Evolutionary conservation across 1,284 basidiomycete genomes (phyloP), one percentile per base, ranked within the genome.

Genomic region (Sutorius eximius): DNA sequence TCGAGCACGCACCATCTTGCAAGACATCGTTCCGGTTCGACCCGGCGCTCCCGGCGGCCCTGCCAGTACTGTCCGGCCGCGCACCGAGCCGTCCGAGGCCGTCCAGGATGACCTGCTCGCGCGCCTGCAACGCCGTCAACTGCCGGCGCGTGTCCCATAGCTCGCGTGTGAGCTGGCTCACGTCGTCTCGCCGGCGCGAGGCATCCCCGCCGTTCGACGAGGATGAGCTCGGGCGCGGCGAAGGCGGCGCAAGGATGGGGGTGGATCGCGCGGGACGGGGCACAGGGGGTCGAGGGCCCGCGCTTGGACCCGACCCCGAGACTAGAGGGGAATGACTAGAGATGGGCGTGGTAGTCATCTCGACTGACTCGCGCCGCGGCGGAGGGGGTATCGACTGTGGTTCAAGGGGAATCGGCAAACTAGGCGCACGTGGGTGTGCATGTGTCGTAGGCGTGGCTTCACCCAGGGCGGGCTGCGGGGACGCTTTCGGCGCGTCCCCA

Each of bases 61-160:
- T 5, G 22, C 34, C 34, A 2, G 30, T 9, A 24, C 33, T 36
- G 13, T 55, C 46, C 0, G 54, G 54, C 0, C 47, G 52, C 15
- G 12, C 53, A 15, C 67, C 62, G 12, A 67, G 45, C 34, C 30
- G 34, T 32, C 53, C 56, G n/a, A 68, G 61, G 24, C 71, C 59
- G 24, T 58, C 44, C 27, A 60, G n/a, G 15, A 71, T 18, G n/a
- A 34, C 51, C 8, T 52, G 51, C 51, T 68, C 67, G 27, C 57
- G 59, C 1, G 51, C 65, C 15, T 53, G 58, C 13, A 69, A 22
- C 20, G 62, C 57, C 24, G 51, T 57, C 42, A 68, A n/a, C n/a
- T 68, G 49, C 15, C 56, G 51, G 7, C 65, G 68, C 29, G 65
- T 64, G 18, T 66, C 65, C 59, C 51, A 62, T 5, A 71, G 46